These are phyloP conservation scores for Boletus huronensis DNA, from an alignment of 768 basidiomycete genomes.

Conservation along the genomic window DNA sequence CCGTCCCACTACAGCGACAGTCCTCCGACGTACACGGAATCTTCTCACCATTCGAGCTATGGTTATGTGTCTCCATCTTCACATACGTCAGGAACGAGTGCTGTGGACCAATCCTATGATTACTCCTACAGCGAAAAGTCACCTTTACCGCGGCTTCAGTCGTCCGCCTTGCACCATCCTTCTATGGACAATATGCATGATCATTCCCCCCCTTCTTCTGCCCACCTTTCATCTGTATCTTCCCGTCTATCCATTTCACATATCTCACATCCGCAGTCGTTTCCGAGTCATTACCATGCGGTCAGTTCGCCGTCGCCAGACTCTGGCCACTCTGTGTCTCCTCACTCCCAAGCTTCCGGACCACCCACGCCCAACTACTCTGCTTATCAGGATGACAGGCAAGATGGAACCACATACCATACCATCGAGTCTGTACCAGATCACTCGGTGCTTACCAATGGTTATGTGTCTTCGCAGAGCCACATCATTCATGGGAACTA, in stretches of 20 bases:
- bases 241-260: conserved; percentile 62
- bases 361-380: conserved; percentile 38
- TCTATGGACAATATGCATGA: conserved; percentile 28
- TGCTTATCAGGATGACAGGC: conserved; percentile 44
- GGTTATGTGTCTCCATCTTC: conserved; percentile 26
- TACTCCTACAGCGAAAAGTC: conserved; percentile 33
- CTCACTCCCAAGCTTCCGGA: conserved; percentile 32
- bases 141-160: conserved; percentile 29
- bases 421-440: conserved; percentile 31
- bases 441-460: conserved; percentile 28
- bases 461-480: conserved; percentile 32
- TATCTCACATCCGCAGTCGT: conserved; percentile 52
- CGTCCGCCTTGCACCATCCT: conserved; percentile 27
- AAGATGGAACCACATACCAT: conserved; percentile 39
- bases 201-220: conserved; percentile 30
- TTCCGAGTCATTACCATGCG: conserved; percentile 35
- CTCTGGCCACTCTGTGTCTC: conserved; percentile 46
- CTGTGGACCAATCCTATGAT: conserved; percentile 28
- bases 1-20: conserved; percentile 31
- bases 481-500: conserved; percentile 28
- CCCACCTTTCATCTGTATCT: conserved; percentile 34
- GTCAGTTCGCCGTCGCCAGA: conserved; percentile 48
- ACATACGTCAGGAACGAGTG: conserved; percentile 19
- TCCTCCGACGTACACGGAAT: conserved; percentile 29
- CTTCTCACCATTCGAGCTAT: conserved; percentile 33